Conservation (phyloP, 2,329 filamentous ascomycete genomes). For the Pseudocercospora macadamiae region DNA sequence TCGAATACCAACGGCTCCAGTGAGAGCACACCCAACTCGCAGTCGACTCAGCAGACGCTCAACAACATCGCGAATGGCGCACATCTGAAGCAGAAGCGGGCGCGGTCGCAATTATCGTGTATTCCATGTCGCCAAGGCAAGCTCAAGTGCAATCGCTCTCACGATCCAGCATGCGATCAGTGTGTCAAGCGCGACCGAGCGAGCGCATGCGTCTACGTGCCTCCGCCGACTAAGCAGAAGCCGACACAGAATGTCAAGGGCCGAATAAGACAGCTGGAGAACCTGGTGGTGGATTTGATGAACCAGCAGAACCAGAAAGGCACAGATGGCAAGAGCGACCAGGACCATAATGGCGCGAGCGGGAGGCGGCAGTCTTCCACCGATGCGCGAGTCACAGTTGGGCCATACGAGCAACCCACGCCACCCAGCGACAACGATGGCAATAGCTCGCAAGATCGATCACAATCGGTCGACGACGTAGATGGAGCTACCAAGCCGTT, state of each 20-base stretch:
- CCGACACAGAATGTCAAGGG: slow-evolving; percentile 40
- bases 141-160: slow-evolving; percentile 40
- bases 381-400: slow-evolving; percentile 4
- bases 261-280: slow-evolving; percentile 40
- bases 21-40: slow-evolving; percentile 7
- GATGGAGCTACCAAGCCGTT: slow-evolving; percentile 66
- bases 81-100: slow-evolving; percentile 41
- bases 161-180: slow-evolving; percentile 41
- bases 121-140: slow-evolving; percentile 41
- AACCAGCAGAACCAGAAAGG: slow-evolving; percentile 31
- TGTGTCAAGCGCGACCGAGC: slow-evolving; percentile 41
- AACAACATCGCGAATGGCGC: slow-evolving; percentile 22
- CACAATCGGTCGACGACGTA: slow-evolving; percentile 45
- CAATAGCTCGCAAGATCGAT: slow-evolving; percentile 11
- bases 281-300: slow-evolving; percentile 42
- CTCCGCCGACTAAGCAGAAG: slow-evolving; percentile 37
- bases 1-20: slow-evolving; percentile 9
- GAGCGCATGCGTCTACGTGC: slow-evolving; percentile 36
- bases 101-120: slow-evolving; percentile 41
- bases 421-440: slow-evolving; percentile 38
- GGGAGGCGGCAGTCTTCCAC: neutral
- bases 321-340: neutral
- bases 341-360: neutral
- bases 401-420: slow-evolving; percentile 28
- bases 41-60: slow-evolving; percentile 17